Evolutionary conservation across 73 alveolate genomes (phyloP).

Genomic region (Halteria grandinella): DNA sequence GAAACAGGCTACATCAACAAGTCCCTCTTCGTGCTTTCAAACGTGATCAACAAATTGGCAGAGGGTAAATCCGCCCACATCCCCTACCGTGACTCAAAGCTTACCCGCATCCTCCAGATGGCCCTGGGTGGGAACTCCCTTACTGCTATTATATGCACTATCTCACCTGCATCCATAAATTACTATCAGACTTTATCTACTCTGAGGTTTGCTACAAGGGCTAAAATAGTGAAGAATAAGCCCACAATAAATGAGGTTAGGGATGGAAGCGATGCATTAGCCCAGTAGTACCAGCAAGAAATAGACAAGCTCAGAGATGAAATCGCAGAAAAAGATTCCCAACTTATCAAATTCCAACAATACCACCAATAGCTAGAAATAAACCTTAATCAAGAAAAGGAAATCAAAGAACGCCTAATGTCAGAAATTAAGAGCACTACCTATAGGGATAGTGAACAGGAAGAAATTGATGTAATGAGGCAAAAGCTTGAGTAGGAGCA

Average conservation of each 20-base stretch:
- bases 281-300: slow-evolving; percentile 30
- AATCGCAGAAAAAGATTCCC: slow-evolving; percentile 4
- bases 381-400: slow-evolving; percentile 29
- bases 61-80: slow-evolving; percentile 86
- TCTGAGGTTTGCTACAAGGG: slow-evolving; percentile 92
- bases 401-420: slow-evolving; percentile 1
- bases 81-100: slow-evolving; percentile 88
- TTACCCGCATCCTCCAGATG: slow-evolving; percentile 88
- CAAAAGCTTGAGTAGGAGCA: slow-evolving; percentile 6
- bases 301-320: slow-evolving; percentile 53
- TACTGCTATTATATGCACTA: slow-evolving; percentile 93
- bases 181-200: slow-evolving; percentile 91
- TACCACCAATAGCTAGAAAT: slow-evolving; percentile 2
- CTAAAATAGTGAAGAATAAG: slow-evolving; percentile 61
- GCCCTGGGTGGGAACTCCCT: slow-evolving; percentile 94
- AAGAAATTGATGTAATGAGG: background rate
- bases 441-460: background rate
- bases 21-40: slow-evolving; percentile 82
- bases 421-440: slow-evolving; percentile 10
- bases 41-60: slow-evolving; percentile 87
- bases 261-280: slow-evolving; percentile 36
- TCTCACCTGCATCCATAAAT: slow-evolving; percentile 94
- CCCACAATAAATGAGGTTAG: slow-evolving; percentile 55
- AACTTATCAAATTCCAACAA: slow-evolving; percentile 2
- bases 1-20: slow-evolving; percentile 89